These are phyloP conservation scores for Pisolithus sp. DNA, from an alignment of 768 basidiomycete genomes.

Conservation along the genomic window DNA sequence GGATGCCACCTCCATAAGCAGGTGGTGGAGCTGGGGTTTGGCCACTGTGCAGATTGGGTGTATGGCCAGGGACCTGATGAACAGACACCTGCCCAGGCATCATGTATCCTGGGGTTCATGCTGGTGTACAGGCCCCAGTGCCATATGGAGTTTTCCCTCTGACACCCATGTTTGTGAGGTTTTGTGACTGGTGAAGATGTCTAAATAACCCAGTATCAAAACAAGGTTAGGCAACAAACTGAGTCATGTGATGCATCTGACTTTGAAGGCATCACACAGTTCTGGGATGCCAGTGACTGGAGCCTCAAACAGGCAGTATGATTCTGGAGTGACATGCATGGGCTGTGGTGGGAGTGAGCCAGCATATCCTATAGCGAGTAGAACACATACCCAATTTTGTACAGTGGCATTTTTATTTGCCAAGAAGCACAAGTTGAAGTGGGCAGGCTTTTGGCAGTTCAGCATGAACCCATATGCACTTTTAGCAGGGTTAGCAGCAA, in stretches of 20 bases:
- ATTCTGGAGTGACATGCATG: constrained; percentile 80
- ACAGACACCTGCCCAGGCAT: constrained; percentile 79
- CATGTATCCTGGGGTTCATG: too few species aligned
- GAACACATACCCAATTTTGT: constrained; percentile 70
- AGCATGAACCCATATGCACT: constrained; percentile 94
- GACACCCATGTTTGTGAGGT: constrained; percentile 40
- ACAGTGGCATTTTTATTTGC: constrained; percentile 83
- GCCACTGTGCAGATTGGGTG: constrained; percentile 72
- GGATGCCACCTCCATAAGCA: constrained; percentile 23
- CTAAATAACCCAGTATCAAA: constrained; percentile 28
- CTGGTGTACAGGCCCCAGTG: too few species aligned
- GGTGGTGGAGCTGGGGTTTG: constrained; percentile 33
- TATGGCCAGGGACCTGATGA: constrained; percentile 58
- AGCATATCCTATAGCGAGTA: not conserved
- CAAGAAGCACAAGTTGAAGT: constrained; percentile 89
- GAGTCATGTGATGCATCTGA: constrained; percentile 40
- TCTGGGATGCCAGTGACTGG: constrained; percentile 88
- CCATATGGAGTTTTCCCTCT: constrained; percentile 82
- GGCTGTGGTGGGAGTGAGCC: constrained; percentile 4
- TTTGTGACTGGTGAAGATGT: constrained; percentile 76
- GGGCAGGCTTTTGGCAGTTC: constrained; percentile 84
- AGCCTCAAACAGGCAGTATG: constrained; percentile 86
- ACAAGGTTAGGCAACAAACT: not conserved
- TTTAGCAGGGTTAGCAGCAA: constrained; percentile 88
- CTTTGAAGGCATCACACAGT: constrained; percentile 96